A percentile compares a stretch with the other conserved stretches of the same genome.
Conservation (phyloP, 2,329 filamentous ascomycete genomes). For the Phialophora macrospora region DNA sequence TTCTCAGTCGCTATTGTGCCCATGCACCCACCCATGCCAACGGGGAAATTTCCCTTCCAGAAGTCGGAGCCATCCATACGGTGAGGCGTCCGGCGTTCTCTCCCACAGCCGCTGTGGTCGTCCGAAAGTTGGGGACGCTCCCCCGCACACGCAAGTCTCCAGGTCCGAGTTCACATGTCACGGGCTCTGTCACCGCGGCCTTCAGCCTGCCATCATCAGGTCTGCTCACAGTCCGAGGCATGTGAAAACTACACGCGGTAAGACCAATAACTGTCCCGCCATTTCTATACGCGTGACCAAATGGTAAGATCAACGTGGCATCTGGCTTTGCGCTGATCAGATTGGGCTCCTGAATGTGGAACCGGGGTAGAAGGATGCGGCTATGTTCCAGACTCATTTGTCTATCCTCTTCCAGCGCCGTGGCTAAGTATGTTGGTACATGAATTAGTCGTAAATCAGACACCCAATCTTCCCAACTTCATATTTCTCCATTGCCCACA, state of each 20-base stretch:
- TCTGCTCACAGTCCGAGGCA: constrained; percentile 7
- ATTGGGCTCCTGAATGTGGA: not conserved
- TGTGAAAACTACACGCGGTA: constrained; percentile 2
- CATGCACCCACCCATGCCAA: not conserved
- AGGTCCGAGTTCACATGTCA: constrained; percentile 1
- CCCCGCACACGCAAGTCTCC: constrained; percentile 3
- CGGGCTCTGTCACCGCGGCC: not conserved
- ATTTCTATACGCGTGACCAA: not conserved
- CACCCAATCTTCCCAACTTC: not conserved
- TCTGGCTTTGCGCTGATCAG: not conserved
- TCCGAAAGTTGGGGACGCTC: not conserved
- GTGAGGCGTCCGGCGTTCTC: not conserved
- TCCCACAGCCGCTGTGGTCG: not conserved
- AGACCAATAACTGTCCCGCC: not conserved
- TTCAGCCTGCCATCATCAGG: constrained; percentile 2
- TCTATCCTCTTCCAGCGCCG: not conserved
- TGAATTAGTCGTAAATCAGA: not conserved
- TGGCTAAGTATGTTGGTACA: not conserved
- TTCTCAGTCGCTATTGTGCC: not conserved
- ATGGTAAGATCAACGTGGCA: constrained; percentile 2
- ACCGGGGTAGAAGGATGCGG: not conserved
- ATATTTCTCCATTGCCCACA: not conserved
- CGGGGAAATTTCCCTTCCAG: not conserved
- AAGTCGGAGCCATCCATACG: not conserved
- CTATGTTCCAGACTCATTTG: not conserved